These are phyloP conservation scores for Russula dissimulans DNA, from an alignment of 768 basidiomycete genomes.

Conservation along the genomic window DNA sequence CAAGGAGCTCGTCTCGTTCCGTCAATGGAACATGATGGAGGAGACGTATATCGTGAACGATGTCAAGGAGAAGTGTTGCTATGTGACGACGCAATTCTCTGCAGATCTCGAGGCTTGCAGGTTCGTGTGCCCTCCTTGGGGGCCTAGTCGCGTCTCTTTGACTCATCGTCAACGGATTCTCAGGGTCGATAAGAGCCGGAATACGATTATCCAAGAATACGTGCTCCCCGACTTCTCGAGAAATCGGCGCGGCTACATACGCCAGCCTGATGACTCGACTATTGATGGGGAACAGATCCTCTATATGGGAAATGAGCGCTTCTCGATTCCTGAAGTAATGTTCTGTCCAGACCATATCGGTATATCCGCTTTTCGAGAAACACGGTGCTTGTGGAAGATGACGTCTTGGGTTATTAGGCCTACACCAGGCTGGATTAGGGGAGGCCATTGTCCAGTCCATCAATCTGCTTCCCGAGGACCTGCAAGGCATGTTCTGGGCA, in stretches of 20 bases:
- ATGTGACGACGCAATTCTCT: constrained; percentile 64
- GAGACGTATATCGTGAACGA: constrained; percentile 90
- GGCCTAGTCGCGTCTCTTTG: constrained; percentile 1
- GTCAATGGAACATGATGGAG: constrained; percentile 99
- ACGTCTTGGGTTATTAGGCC: constrained; percentile 34
- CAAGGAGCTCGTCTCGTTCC: constrained; percentile 86
- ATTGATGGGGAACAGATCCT: constrained; percentile 59
- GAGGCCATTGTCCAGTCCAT: constrained; percentile 71
- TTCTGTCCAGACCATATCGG: constrained; percentile 90
- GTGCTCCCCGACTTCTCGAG: constrained; percentile 80
- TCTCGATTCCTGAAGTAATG: constrained; percentile 84
- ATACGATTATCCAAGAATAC: constrained; percentile 78
- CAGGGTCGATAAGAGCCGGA: constrained; percentile 47
- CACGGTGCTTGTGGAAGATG: neutral
- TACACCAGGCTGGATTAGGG: constrained; percentile 75
- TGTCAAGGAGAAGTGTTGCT: constrained; percentile 87
- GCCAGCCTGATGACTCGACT: constrained; percentile 42
- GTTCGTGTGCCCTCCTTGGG: constrained; percentile 36
- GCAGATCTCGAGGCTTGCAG: constrained; percentile 68
- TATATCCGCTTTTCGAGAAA: constrained; percentile 23
- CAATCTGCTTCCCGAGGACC: constrained; percentile 60
- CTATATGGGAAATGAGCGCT: constrained; percentile 85
- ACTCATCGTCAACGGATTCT: constrained; percentile 3
- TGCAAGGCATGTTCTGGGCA: constrained; percentile 92
- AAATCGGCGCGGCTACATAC: constrained; percentile 51